phyloP scores from a whole-genome alignment of 2,329 filamentous ascomycete species.

The Fusarium clavum region DNA sequence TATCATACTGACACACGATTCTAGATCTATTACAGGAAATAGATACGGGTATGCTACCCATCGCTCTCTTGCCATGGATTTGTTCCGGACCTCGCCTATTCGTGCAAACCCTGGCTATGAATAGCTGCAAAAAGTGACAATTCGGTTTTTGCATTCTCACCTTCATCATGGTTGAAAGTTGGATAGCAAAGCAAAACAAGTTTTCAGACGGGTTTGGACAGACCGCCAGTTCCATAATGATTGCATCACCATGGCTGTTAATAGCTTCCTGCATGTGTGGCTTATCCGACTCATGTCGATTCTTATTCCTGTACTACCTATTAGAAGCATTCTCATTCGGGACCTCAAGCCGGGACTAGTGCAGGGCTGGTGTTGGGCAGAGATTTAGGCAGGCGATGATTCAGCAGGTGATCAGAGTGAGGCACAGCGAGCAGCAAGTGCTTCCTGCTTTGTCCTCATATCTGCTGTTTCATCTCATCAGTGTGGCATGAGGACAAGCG shows the following conservation, averaged over 20 bases:
- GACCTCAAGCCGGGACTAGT: slow-evolving; percentile 2
- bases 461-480: not conserved
- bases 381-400: not conserved
- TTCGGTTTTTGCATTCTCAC: not conserved
- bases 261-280: slow-evolving; percentile 36
- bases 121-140: slow-evolving; percentile 11
- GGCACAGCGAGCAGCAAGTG: not conserved
- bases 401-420: not conserved
- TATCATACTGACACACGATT: slow-evolving; percentile 42
- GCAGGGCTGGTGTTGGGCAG: slow-evolving; percentile 6
- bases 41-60: slow-evolving; percentile 33
- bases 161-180: slow-evolving; percentile 10
- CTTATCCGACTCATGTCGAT: slow-evolving; percentile 29
- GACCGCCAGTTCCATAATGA: slow-evolving; percentile 23
- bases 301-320: slow-evolving; percentile 38
- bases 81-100: slow-evolving; percentile 12
- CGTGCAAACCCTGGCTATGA: slow-evolving; percentile 4
- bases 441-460: not conserved
- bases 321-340: slow-evolving; percentile 24
- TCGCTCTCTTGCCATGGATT: slow-evolving; percentile 1
- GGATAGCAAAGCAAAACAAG: slow-evolving; percentile 17
- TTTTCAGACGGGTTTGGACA: slow-evolving; percentile 27
- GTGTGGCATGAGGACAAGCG: not conserved
- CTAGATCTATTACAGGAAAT: slow-evolving; percentile 69
- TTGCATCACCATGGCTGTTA: slow-evolving; percentile 31